Conservation (phyloP, 352 stramenopile species). For the Globisporangium canariense region DNA sequence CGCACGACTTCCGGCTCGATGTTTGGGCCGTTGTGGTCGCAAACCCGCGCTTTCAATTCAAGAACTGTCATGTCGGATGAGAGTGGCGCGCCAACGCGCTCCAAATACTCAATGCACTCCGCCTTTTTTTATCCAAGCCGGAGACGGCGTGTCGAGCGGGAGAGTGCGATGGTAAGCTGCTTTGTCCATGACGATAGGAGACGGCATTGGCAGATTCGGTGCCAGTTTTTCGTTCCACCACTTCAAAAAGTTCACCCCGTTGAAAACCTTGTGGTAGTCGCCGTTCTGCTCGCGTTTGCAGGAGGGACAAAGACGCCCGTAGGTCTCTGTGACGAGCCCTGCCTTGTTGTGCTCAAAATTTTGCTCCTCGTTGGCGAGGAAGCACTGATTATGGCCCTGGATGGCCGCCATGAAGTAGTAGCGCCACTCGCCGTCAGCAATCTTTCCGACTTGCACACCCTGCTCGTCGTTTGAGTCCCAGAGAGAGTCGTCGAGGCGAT, state of each 20-base stretch:
- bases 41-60: background rate
- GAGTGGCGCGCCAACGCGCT: background rate
- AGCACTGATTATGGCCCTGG: background rate
- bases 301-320: background rate
- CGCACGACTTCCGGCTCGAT: background rate
- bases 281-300: background rate
- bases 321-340: background rate
- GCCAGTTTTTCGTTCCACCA: background rate
- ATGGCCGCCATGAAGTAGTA: conserved; percentile 4
- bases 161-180: background rate
- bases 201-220: background rate
- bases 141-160: background rate
- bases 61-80: background rate
- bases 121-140: background rate
- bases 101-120: background rate
- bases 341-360: background rate
- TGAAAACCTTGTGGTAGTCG: conserved; percentile 4
- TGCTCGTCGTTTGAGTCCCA: conserved; percentile 6
- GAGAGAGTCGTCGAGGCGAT: conserved; percentile 4
- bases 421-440: background rate
- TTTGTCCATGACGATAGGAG: background rate
- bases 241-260: background rate
- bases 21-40: background rate
- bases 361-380: background rate
- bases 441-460: background rate